Evolutionary conservation across 805 yeast species (phyloP).

Genomic region (Teunomyces gatunensis): DNA sequence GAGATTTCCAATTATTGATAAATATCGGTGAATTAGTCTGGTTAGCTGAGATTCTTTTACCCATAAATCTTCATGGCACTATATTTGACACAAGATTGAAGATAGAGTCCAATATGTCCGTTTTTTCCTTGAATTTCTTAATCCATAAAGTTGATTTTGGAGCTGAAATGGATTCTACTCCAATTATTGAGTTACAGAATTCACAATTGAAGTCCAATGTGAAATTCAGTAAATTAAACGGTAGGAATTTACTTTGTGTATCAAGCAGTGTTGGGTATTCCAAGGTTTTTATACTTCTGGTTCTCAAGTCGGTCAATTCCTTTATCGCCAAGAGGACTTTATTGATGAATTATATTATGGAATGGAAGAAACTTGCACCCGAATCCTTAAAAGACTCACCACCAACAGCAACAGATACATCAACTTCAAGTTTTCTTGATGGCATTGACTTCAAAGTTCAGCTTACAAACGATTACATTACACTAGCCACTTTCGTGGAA

Average conservation of each 20-base stretch:
- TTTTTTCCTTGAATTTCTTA: constrained; percentile 13
- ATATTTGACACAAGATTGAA: constrained; percentile 17
- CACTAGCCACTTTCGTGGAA: constrained; percentile 31
- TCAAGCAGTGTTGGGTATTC: constrained; percentile 27
- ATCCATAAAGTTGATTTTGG: constrained; percentile 21
- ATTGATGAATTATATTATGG: constrained; percentile 9
- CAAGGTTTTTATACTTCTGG: constrained; percentile 26
- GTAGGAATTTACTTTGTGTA: constrained; percentile 12
- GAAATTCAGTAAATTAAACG: constrained; percentile 10
- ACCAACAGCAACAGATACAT: neutral
- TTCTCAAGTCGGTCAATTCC: constrained; percentile 17
- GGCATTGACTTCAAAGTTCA: constrained; percentile 21
- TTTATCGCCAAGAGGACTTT: constrained; percentile 5
- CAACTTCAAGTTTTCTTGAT: neutral
- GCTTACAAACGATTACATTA: constrained; percentile 33
- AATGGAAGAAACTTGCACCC: constrained; percentile 6
- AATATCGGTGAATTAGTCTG: constrained; percentile 20
- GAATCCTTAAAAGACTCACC: neutral
- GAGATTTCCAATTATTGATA: constrained; percentile 12
- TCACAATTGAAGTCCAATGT: constrained; percentile 21
- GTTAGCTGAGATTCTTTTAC: constrained; percentile 16
- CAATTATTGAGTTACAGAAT: constrained; percentile 23
- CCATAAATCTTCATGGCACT: constrained; percentile 17
- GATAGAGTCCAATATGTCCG: constrained; percentile 10
- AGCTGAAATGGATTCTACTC: constrained; percentile 10